Evolutionary conservation across 257 asterid species (phyloP).

Genomic region (Solanum gracilifrons): DNA sequence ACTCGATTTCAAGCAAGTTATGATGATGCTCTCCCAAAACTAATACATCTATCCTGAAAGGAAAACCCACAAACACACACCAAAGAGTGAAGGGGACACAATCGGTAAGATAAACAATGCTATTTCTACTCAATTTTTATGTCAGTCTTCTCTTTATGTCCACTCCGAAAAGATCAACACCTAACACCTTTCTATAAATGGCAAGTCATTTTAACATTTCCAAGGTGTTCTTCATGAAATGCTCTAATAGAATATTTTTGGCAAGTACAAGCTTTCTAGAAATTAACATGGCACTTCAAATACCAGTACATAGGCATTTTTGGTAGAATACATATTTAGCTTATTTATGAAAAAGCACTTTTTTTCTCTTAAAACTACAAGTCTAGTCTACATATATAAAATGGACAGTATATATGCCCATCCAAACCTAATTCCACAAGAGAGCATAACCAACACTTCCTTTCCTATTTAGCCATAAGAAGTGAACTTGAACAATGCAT

Average conservation of each 20-base stretch:
- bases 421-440: neutral
- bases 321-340: neutral
- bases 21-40: neutral
- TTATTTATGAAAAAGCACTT: neutral
- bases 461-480: neutral
- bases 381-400: neutral
- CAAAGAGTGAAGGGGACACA: neutral
- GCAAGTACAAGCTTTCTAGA: neutral
- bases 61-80: neutral
- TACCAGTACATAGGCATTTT: neutral
- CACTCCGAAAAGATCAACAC: neutral
- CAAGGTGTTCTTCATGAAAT: neutral
- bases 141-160: neutral
- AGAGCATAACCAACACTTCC: neutral
- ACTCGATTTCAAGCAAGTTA: neutral
- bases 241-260: neutral
- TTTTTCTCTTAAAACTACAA: neutral
- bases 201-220: neutral
- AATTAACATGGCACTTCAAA: neutral
- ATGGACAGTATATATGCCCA: neutral
- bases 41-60: neutral
- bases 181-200: neutral
- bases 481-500: neutral
- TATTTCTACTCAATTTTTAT: neutral
- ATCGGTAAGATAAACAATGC: neutral